A percentile compares a stretch with the other conserved stretches of the same genome.
These are phyloP conservation scores for Scheffersomyces ergatensis DNA, from an alignment of 805 yeast species.

Conservation along the genomic window DNA sequence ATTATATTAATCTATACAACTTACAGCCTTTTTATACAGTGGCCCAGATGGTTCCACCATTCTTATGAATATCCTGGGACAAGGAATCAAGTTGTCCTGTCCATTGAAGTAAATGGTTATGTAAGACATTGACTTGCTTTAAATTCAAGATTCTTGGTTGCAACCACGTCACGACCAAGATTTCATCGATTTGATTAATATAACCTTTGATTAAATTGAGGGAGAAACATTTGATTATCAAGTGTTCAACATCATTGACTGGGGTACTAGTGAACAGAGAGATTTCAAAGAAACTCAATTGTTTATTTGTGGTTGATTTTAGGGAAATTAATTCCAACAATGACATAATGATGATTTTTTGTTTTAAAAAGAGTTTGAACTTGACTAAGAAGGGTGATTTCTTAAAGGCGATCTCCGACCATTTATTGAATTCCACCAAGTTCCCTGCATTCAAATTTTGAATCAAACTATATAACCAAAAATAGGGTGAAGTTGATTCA, in stretches of 20 bases:
- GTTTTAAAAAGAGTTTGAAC: constrained; percentile 69
- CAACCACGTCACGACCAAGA: constrained; percentile 86
- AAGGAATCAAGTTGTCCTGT: constrained; percentile 66
- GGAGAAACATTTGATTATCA: constrained; percentile 88
- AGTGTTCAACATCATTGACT: constrained; percentile 78
- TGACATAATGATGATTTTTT: constrained; percentile 90
- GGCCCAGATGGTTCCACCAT: constrained; percentile 46
- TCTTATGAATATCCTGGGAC: constrained; percentile 35
- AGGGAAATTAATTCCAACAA: constrained; percentile 82
- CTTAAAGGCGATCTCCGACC: constrained; percentile 35
- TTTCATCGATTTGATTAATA: constrained; percentile 81
- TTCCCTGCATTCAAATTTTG: constrained; percentile 76
- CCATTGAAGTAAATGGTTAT: constrained; percentile 74
- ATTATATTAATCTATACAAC: no score
- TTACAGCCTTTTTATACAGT: constrained; percentile 13
- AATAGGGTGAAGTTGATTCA: constrained; percentile 38
- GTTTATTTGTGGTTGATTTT: constrained; percentile 71
- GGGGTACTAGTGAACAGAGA: constrained; percentile 63
- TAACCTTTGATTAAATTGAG: constrained; percentile 82
- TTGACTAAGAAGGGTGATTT: constrained; percentile 55
- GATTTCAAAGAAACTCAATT: constrained; percentile 70
- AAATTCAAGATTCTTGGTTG: constrained; percentile 91
- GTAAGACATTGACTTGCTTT: constrained; percentile 76
- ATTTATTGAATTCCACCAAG: constrained; percentile 58
- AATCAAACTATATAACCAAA: constrained; percentile 73